Percentiles rank a stretch among this genome's conserved stretches.
phyloP scores from a whole-genome alignment of 768 basidiomycete species.

The Leucosporidium creatinivorum region DNA sequence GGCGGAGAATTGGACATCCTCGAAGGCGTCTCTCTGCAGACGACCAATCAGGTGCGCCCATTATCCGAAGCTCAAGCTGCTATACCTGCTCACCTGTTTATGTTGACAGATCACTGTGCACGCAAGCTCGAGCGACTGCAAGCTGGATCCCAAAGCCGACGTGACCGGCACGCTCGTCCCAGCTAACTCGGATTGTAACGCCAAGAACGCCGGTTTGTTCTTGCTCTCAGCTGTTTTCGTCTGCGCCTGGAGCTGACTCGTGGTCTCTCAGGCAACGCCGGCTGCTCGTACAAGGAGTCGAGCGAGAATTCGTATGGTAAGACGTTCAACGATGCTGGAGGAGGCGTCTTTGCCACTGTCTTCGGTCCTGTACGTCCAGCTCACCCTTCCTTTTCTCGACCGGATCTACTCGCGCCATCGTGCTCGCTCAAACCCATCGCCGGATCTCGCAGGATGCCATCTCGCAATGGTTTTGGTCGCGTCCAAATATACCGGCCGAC shows the following conservation, averaged over 20 bases:
- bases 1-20: conserved; percentile 11
- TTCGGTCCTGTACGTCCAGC: too few species aligned
- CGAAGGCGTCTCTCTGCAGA: conserved; percentile 16
- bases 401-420: conserved; percentile 7
- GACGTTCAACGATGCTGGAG: conserved; percentile 11
- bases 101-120: conserved; percentile 11
- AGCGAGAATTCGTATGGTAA: conserved; percentile 8
- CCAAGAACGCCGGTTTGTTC: neutral
- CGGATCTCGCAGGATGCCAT: neutral
- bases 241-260: too few species aligned
- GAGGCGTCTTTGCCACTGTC: conserved; percentile 8
- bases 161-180: conserved; percentile 4
- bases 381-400: neutral
- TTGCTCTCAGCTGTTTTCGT: too few species aligned
- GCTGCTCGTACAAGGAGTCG: conserved; percentile 14
- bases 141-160: neutral
- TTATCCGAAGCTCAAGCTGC: too few species aligned
- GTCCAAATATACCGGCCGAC: conserved; percentile 6
- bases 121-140: conserved; percentile 11
- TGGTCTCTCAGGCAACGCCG: conserved; percentile 10
- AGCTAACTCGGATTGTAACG: conserved; percentile 23
- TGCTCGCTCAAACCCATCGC: neutral
- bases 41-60: neutral
- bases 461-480: neutral
- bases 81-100: too few species aligned